Conservation (phyloP, 306 rosid genomes). For the Rubus idaeus region DNA sequence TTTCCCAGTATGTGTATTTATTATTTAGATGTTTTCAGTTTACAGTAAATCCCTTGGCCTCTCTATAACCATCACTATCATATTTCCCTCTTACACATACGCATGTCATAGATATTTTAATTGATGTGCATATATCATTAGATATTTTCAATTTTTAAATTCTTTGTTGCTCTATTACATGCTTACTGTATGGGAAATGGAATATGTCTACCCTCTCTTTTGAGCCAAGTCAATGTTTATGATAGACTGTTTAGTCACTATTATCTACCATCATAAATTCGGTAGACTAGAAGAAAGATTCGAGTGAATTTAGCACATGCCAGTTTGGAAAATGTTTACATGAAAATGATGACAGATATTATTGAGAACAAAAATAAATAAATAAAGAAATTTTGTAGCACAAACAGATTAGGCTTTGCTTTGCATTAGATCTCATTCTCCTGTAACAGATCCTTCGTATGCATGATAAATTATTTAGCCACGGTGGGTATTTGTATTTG, state of each 20-base stretch:
- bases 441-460: neutral
- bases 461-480: neutral
- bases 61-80: neutral
- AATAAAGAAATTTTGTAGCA: neutral
- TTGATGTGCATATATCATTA: neutral
- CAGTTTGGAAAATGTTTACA: too few relatives aligned
- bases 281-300: neutral
- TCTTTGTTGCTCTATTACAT: neutral
- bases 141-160: neutral
- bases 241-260: neutral
- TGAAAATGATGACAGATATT: neutral
- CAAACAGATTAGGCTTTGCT: neutral
- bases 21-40: neutral
- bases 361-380: neutral
- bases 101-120: neutral
- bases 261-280: neutral
- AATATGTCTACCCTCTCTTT: neutral
- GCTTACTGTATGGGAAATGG: neutral
- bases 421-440: neutral
- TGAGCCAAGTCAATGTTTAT: neutral
- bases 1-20: slow-evolving; percentile 67
- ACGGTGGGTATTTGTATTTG: neutral
- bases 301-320: neutral
- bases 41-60: neutral
- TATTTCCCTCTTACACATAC: neutral